Evolutionary conservation across 306 rosid species (phyloP).

Genomic region (Ziziphus jujuba): DNA sequence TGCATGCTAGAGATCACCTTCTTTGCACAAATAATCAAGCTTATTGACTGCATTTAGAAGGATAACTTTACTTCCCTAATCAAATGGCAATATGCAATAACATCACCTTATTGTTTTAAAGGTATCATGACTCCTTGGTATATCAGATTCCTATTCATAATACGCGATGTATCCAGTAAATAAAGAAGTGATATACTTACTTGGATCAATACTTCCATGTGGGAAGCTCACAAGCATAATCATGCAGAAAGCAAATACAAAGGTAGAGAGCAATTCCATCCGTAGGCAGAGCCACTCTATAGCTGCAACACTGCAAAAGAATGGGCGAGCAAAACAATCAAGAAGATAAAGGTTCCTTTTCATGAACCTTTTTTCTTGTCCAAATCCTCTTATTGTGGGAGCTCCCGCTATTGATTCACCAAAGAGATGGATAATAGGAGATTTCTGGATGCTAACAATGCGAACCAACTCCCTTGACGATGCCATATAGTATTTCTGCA

Average conservation of each 20-base stretch:
- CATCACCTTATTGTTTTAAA: constrained; percentile 12
- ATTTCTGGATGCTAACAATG: constrained; percentile 95
- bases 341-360: constrained; percentile 94
- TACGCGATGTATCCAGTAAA: constrained; percentile 11
- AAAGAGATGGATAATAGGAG: constrained; percentile 90
- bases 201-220: constrained; percentile 88
- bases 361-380: constrained; percentile 96
- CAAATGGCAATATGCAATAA: constrained; percentile 9
- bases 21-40: background rate
- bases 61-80: background rate
- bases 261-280: constrained; percentile 93
- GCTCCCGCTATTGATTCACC: constrained; percentile 99
- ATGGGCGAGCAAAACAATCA: constrained; percentile 94
- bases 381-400: constrained; percentile 93
- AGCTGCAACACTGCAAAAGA: constrained; percentile 98
- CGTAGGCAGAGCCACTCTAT: constrained; percentile 99
- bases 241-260: constrained; percentile 97
- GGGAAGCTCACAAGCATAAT: constrained; percentile 95
- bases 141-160: constrained; percentile 9
- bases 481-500: constrained; percentile 98
- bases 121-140: constrained; percentile 3
- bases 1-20: constrained; percentile 4
- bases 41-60: background rate
- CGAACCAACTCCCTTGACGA: constrained; percentile 98
- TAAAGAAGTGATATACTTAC: constrained; percentile 49